phyloP scores from a whole-genome alignment of 176 grass and related monocot species.

The Juncus effusus region DNA sequence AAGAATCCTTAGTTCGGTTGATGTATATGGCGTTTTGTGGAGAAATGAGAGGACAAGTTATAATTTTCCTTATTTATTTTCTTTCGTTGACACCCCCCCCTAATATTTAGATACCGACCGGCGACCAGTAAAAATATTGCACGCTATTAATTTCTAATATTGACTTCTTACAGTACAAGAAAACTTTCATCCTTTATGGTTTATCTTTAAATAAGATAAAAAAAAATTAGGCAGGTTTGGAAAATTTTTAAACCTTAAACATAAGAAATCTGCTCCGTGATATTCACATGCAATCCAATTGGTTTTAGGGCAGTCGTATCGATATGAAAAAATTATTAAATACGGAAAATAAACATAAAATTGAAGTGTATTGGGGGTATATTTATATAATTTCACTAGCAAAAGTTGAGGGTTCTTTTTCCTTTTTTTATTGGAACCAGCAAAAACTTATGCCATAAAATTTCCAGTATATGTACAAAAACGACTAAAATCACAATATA shows the following conservation, averaged over 20 bases:
- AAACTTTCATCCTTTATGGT: slow-evolving; percentile 1
- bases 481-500: neutral
- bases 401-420: neutral
- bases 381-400: too few relatives aligned
- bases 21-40: too few relatives aligned
- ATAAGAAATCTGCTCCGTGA: neutral
- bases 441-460: neutral
- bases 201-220: slow-evolving; percentile 6
- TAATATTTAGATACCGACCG: too few relatives aligned
- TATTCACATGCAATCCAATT: slow-evolving; percentile 12
- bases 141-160: too few relatives aligned
- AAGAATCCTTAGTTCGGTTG: too few relatives aligned
- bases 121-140: too few relatives aligned
- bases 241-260: neutral
- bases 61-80: slow-evolving; percentile 1
- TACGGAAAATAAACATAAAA: too few relatives aligned
- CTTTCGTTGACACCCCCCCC: too few relatives aligned
- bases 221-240: neutral
- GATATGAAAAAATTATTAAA: too few relatives aligned
- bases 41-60: too few relatives aligned
- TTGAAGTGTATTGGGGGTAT: too few relatives aligned
- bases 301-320: neutral
- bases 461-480: neutral
- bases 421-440: neutral
- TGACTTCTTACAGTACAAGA: neutral